phyloP scores from a whole-genome alignment of 1,284 basidiomycete species.

The Wolfiporia cocos region DNA sequence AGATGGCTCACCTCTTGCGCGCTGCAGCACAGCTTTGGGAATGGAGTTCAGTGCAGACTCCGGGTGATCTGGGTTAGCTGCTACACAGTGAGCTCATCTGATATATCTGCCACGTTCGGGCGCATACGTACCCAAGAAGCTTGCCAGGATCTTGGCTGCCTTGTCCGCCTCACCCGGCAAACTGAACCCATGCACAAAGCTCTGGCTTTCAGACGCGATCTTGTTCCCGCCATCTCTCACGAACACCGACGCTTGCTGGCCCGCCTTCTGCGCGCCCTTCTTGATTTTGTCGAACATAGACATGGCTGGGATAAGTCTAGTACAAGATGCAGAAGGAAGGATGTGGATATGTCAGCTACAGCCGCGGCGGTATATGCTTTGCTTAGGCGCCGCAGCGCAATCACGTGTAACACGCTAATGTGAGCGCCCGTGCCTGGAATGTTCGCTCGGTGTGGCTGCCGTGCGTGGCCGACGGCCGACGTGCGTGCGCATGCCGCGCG shows the following conservation, averaged over 20 bases:
- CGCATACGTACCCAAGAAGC: constrained; percentile 72
- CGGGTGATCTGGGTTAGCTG: constrained; percentile 86
- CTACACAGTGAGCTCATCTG: background rate
- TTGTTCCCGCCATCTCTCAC: constrained; percentile 58
- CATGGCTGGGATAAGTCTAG: too few species aligned
- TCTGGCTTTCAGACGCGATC: constrained; percentile 65
- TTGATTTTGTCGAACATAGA: constrained; percentile 78
- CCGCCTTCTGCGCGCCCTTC: constrained; percentile 75
- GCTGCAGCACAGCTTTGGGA: constrained; percentile 89
- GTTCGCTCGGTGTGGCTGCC: too few species aligned
- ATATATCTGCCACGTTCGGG: background rate
- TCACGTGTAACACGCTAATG: too few species aligned
- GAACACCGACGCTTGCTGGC: constrained; percentile 73
- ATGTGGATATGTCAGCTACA: too few species aligned
- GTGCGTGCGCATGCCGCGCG: too few species aligned
- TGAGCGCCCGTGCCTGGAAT: too few species aligned
- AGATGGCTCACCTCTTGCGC: constrained; percentile 67
- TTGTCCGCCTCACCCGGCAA: constrained; percentile 87
- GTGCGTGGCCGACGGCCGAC: too few species aligned
- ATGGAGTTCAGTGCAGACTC: constrained; percentile 92
- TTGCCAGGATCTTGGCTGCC: constrained; percentile 85
- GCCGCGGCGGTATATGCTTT: too few species aligned
- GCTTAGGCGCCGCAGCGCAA: too few species aligned
- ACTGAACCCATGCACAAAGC: constrained; percentile 79
- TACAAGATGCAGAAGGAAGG: too few species aligned